Percentiles rank a stretch among this genome's conserved stretches.
These are phyloP conservation scores for Mortierella sp. DNA, from an alignment of 371 early-diverging fungal species.

Conservation along the genomic window DNA sequence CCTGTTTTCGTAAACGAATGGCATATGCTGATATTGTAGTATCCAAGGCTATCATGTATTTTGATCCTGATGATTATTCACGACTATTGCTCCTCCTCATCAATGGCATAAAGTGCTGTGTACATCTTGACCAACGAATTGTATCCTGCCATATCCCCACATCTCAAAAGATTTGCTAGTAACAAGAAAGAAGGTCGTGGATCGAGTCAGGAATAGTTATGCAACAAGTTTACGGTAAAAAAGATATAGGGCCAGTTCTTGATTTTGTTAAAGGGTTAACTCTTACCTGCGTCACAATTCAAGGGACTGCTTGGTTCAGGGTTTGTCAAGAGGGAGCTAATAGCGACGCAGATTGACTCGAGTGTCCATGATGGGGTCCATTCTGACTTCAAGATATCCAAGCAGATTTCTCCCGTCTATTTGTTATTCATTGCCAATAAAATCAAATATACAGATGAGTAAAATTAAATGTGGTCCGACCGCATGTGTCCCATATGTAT, in stretches of 20 bases:
- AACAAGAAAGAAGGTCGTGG: neutral
- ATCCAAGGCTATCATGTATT: no score
- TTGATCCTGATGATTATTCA: no score
- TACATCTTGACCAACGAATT: conserved; percentile 90
- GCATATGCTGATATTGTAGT: no score
- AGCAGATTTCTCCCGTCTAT: conserved; percentile 86
- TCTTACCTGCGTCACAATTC: conserved; percentile 88
- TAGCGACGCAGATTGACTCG: conserved; percentile 77
- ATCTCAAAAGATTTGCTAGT: conserved; percentile 88
- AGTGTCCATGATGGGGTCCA: conserved; percentile 92
- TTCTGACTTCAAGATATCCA: conserved; percentile 84
- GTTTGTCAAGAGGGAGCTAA: conserved; percentile 76
- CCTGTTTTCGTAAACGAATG: no score
- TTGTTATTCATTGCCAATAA: neutral
- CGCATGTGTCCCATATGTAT: neutral
- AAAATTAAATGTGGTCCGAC: conserved; percentile 4
- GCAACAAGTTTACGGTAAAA: no score
- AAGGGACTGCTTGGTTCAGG: conserved; percentile 91
- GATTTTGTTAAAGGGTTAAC: neutral
- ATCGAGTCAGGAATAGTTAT: neutral
- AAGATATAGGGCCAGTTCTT: neutral
- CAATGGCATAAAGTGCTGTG: conserved; percentile 79
- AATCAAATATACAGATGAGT: neutral
- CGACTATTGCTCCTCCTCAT: conserved; percentile 26
- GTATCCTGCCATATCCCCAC: conserved; percentile 89